These are phyloP conservation scores for Athelia sp. DNA, from an alignment of 1,284 basidiomycete genomes.

Conservation along the genomic window DNA sequence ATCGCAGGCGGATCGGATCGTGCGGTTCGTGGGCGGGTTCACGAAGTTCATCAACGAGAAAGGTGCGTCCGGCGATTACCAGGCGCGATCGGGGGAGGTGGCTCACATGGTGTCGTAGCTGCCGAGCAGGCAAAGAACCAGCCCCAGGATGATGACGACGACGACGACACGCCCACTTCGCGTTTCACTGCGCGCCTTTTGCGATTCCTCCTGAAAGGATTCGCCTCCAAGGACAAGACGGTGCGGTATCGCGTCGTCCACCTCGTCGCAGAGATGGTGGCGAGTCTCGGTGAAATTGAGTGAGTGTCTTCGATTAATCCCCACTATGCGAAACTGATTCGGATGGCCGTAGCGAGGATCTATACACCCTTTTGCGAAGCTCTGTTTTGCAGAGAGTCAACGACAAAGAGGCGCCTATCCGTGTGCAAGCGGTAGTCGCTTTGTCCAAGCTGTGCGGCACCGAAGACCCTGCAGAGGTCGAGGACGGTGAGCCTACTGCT, in stretches of 20 bases:
- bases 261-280: constrained; percentile 77
- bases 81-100: constrained; percentile 8
- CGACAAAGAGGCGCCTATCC: constrained; percentile 84
- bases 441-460: constrained; percentile 81
- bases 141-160: constrained; percentile 36
- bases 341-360: constrained; percentile 63
- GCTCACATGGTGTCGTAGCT: constrained; percentile 15
- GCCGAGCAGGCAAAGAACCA: constrained; percentile 25
- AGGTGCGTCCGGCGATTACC: constrained; percentile 40
- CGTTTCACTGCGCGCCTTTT: constrained; percentile 75
- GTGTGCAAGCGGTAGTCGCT: constrained; percentile 83
- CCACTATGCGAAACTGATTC: not conserved
- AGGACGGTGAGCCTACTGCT: constrained; percentile 62
- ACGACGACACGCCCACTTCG: constrained; percentile 68
- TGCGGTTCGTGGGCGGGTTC: constrained; percentile 86
- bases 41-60: constrained; percentile 76
- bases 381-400: constrained; percentile 73
- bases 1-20: constrained; percentile 70
- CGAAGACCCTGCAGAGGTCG: constrained; percentile 66
- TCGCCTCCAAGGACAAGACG: constrained; percentile 86
- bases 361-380: constrained; percentile 65
- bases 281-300: constrained; percentile 82
- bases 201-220: constrained; percentile 79
- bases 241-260: constrained; percentile 81
- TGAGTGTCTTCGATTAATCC: constrained; percentile 31